Percentiles rank a stretch among this genome's conserved stretches.
Evolutionary conservation across 495 filamentous ascomycete species (phyloP).

Genomic region (Bacidia gigantensis): DNA sequence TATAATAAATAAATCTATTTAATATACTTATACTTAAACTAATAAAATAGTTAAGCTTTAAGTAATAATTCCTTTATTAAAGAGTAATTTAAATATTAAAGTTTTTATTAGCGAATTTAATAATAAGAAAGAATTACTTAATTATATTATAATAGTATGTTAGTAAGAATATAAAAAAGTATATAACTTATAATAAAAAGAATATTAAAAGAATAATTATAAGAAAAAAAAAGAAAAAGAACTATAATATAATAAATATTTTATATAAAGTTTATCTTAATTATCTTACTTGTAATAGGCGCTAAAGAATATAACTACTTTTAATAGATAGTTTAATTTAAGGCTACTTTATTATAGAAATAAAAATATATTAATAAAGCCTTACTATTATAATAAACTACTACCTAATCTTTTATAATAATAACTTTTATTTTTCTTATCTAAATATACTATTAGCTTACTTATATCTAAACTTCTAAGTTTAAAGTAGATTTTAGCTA

Average conservation of each 20-base stretch:
- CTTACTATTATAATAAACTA: too few species aligned
- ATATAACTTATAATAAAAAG: not conserved
- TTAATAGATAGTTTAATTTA: not conserved
- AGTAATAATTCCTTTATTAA: not conserved
- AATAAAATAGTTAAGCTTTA: not conserved
- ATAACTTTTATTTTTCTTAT: too few species aligned
- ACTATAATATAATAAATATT: not conserved
- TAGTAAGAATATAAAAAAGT: not conserved
- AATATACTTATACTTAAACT: not conserved
- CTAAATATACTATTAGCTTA: not conserved
- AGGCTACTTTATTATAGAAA: not conserved
- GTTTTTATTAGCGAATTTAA: constrained; percentile 1
- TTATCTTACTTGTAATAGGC: not conserved
- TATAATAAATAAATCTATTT: not conserved
- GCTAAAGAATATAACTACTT: not conserved
- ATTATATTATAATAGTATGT: not conserved
- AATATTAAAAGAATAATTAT: not conserved
- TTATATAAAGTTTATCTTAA: not conserved
- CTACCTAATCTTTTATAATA: too few species aligned
- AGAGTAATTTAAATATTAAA: not conserved
- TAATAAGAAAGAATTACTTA: not conserved
- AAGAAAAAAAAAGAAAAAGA: not conserved
- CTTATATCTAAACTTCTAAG: too few species aligned
- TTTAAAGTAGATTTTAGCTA: too few species aligned
- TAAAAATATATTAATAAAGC: too few species aligned